A percentile compares a stretch with the other conserved stretches of the same genome.
phyloP scores from a whole-genome alignment of 208 protist genomes.

The Lotmaria passim region DNA sequence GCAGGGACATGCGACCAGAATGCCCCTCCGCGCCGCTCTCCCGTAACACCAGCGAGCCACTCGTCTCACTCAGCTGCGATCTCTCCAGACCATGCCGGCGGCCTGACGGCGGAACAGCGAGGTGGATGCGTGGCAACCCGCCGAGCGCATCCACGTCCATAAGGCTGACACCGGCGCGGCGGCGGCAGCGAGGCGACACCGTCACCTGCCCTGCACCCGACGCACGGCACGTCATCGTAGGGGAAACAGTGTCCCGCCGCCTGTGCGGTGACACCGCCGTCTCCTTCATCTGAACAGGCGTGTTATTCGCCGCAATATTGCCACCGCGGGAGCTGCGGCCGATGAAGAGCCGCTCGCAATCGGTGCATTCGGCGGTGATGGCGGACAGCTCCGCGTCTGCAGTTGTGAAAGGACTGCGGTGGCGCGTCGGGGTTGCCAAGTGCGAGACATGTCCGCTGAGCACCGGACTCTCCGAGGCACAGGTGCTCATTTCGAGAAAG shows the following conservation, averaged over 20 bases:
- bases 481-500: background rate
- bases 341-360: background rate
- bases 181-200: slow-evolving; percentile 5
- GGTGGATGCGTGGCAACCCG: slow-evolving; percentile 14
- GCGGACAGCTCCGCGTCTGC: slow-evolving; percentile 18
- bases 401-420: background rate
- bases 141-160: slow-evolving; percentile 10
- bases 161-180: background rate
- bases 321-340: background rate
- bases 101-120: background rate
- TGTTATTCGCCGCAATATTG: background rate
- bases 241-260: background rate
- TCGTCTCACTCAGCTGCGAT: slow-evolving; percentile 3
- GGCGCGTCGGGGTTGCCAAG: slow-evolving; percentile 23
- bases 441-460: background rate
- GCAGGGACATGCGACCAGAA: background rate
- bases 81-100: background rate
- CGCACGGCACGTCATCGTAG: background rate
- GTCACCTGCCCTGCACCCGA: background rate
- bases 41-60: background rate
- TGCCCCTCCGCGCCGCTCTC: background rate
- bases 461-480: background rate
- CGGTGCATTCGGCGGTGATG: slow-evolving; percentile 19
- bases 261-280: background rate
- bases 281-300: background rate